phyloP scores from a whole-genome alignment of 192 early-diverging fungal species.

The Glomus cerebriforme region DNA sequence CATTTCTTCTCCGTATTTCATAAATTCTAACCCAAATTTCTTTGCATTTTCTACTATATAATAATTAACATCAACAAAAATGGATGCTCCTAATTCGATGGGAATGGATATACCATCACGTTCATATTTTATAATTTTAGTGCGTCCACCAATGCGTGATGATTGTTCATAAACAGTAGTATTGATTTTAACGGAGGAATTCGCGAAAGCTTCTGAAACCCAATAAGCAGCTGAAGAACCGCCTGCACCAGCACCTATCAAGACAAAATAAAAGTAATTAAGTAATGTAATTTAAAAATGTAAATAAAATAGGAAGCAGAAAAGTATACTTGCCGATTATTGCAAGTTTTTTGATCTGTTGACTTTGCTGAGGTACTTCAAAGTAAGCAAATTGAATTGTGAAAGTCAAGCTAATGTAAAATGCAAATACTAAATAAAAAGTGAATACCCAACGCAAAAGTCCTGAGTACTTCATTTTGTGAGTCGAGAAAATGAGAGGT shows the following conservation, averaged over 20 bases:
- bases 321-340: constrained; percentile 20
- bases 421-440: background rate
- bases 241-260: constrained; percentile 54
- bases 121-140: constrained; percentile 36
- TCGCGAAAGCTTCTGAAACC: constrained; percentile 35
- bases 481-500: too few species aligned
- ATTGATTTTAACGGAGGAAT: constrained; percentile 28
- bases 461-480: background rate
- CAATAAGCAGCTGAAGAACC: constrained; percentile 56
- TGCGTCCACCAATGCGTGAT: constrained; percentile 58
- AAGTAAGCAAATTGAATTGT: background rate
- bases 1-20: constrained; percentile 35
- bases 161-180: constrained; percentile 59
- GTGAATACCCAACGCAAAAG: background rate
- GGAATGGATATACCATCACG: constrained; percentile 31
- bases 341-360: background rate
- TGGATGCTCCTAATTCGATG: constrained; percentile 65
- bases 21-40: constrained; percentile 51
- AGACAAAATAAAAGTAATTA: background rate
- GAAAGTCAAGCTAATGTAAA: background rate
- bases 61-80: constrained; percentile 62
- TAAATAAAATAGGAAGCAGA: too few species aligned
- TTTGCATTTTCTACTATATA: constrained; percentile 54
- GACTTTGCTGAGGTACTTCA: constrained; percentile 1
- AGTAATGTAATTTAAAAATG: too few species aligned